phyloP scores from a whole-genome alignment of 1,284 basidiomycete genomes.

The Irpex rosettiformis region DNA sequence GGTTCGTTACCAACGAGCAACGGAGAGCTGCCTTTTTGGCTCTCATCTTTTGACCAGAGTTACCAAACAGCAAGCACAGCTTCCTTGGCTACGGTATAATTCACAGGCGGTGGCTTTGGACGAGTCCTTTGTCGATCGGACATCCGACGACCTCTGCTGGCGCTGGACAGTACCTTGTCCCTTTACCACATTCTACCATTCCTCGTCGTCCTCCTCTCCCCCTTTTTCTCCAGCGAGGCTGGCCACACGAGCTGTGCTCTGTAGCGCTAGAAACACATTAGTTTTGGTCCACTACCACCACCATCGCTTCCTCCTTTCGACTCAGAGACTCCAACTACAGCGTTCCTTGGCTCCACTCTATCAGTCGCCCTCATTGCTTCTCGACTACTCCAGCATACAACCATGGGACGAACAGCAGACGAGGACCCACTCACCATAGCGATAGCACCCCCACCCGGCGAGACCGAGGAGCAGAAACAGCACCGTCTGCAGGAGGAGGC shows the following conservation, averaged over 20 bases:
- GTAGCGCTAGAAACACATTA: background rate
- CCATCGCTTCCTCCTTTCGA: background rate
- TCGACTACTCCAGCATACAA: background rate
- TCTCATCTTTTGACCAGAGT: too few relatives aligned
- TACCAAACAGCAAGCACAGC: too few relatives aligned
- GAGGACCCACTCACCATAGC: constrained; percentile 51
- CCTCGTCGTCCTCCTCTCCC: background rate
- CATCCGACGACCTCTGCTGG: background rate
- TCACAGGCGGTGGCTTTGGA: background rate
- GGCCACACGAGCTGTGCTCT: background rate
- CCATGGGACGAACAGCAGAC: constrained; percentile 30
- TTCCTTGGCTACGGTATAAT: too few relatives aligned
- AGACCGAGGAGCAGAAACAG: constrained; percentile 39
- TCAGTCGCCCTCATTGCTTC: too few relatives aligned
- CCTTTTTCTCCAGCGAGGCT: background rate
- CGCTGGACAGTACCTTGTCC: background rate
- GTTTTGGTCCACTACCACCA: background rate
- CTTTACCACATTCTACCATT: background rate
- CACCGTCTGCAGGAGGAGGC: constrained; percentile 46
- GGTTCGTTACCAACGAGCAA: too few relatives aligned
- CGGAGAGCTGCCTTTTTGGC: too few relatives aligned
- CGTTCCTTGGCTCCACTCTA: too few relatives aligned
- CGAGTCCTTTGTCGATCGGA: background rate
- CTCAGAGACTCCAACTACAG: too few relatives aligned
- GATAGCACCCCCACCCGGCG: constrained; percentile 47